These are phyloP conservation scores for Coemansia sp. DNA, from an alignment of 192 early-diverging fungal genomes.

Conservation along the genomic window DNA sequence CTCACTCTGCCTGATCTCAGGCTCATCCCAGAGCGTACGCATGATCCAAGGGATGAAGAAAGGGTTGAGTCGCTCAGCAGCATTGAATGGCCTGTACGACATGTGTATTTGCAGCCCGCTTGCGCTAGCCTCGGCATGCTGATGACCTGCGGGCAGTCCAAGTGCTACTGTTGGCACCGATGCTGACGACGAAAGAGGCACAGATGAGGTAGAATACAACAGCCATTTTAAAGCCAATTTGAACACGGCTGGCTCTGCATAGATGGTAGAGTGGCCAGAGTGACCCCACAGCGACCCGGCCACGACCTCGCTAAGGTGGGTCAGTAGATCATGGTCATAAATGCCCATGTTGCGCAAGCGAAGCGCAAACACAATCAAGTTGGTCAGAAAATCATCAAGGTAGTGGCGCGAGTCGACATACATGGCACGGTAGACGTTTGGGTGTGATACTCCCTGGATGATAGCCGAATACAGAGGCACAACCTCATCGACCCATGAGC, in stretches of 20 bases:
- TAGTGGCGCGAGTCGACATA: constrained; percentile 87
- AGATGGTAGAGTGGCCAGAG: constrained; percentile 91
- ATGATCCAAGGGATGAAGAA: constrained; percentile 93
- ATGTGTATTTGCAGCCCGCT: constrained; percentile 42
- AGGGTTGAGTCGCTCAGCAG: constrained; percentile 76
- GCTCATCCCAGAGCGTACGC: constrained; percentile 76
- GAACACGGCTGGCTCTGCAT: constrained; percentile 87
- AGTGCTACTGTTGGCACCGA: constrained; percentile 21
- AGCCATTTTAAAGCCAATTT: constrained; percentile 57
- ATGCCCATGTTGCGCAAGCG: constrained; percentile 84
- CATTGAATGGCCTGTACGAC: constrained; percentile 60
- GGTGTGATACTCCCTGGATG: constrained; percentile 66
- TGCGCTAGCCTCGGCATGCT: constrained; percentile 7
- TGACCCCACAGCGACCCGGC: constrained; percentile 84
- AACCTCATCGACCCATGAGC: constrained; percentile 93
- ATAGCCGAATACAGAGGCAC: constrained; percentile 86
- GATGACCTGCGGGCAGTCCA: constrained; percentile 35
- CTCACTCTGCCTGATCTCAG: constrained; percentile 56
- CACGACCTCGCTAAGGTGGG: constrained; percentile 82
- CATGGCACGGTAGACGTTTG: constrained; percentile 83
- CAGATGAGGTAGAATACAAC: constrained; percentile 48
- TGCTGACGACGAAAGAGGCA: constrained; percentile 11
- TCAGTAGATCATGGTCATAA: constrained; percentile 80
- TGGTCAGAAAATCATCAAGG: constrained; percentile 79
- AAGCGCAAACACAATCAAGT: constrained; percentile 83